These are phyloP conservation scores for Mycena venus DNA, from an alignment of 768 basidiomycete species.

Conservation along the genomic window DNA sequence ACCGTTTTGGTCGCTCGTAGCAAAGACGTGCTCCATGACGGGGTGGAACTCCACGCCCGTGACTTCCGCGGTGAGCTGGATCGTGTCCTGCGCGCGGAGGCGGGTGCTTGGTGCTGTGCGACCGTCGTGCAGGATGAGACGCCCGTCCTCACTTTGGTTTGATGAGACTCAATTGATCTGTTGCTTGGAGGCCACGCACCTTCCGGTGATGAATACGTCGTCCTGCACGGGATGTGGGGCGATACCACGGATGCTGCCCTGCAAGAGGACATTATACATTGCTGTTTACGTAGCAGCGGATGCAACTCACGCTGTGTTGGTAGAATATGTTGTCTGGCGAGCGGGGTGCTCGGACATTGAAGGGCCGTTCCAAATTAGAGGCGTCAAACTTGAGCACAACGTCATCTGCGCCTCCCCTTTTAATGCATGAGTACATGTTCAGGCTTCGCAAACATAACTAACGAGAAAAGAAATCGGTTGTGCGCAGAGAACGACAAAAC, in stretches of 20 bases:
- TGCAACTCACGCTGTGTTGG: conserved; percentile 44
- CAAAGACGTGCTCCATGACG: conserved; percentile 75
- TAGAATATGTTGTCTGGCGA: conserved; percentile 42
- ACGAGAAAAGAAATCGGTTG: conserved; percentile 77
- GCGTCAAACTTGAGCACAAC: conserved; percentile 68
- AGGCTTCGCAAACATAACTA: conserved; percentile 43
- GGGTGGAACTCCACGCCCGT: conserved; percentile 80
- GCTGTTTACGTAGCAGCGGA: conserved; percentile 30
- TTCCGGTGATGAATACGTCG: conserved; percentile 77
- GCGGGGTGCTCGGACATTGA: conserved; percentile 20
- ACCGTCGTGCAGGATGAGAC: conserved; percentile 72
- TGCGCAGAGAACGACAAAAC: conserved; percentile 77
- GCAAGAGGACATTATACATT: not conserved
- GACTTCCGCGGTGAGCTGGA: conserved; percentile 69
- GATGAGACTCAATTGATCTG: conserved; percentile 9
- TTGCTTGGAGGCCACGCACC: conserved; percentile 53
- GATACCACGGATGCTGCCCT: conserved; percentile 78
- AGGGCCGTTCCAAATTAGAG: conserved; percentile 47
- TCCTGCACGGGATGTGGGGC: conserved; percentile 78
- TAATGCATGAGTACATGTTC: conserved; percentile 6
- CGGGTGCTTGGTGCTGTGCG: conserved; percentile 49
- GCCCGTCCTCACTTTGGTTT: conserved; percentile 76
- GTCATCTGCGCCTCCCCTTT: conserved; percentile 69
- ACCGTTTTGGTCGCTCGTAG: conserved; percentile 71
- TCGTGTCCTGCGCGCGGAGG: conserved; percentile 60